Base-by-base conservation (phyloP, 306 rosid genomes). In the Cercis canadensis region DNA sequence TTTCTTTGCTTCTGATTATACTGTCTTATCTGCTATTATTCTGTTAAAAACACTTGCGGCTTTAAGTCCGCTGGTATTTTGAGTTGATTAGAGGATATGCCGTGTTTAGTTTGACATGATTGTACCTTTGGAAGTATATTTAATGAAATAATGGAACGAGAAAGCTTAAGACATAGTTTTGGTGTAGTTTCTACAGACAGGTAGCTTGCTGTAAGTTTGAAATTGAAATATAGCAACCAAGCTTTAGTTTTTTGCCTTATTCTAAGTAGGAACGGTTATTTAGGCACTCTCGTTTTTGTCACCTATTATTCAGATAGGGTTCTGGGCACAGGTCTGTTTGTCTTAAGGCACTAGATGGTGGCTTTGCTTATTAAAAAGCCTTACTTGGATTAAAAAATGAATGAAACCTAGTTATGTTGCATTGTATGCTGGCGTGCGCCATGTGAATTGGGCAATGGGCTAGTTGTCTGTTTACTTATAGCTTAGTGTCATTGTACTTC, bases 21-120 rank as follows among this genome's bases (percentile, higher is more conserved):
- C 11, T 2, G 7, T 41, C 19, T 31, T 14, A 33, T 33, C 45
- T 53, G 54, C 58, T 10, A 13, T 32, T 63, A 4, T 73, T 59
- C 24, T 32, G 7, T 53, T 44, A 8, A 21, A 34, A 12, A 8
- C 34, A 45, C 67, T 19, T 71, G 15, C 55, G 32, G 37, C 40
- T 15, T 62, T 17, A 62, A 39, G 18, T 65, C 16, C 21, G 4
- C 37, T 39, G 15, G 39, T 74, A 45, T 15, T 50, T 14, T 63
- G 57, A 44, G 15, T 29, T 55, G 65, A 65, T 56, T 57, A 17
- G 12, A 74, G 17, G 29, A 51, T 29, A 40, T 17, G 52, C 21
- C 39, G 39, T 49, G 54, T 49, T 37, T 59, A 14, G 58, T 59
- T 72, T 59, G 53, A 6, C 56, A 70, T 54, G 32, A 15, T 62